phyloP scores from a whole-genome alignment of 78 protist species.

The Isochrysis galbana region DNA sequence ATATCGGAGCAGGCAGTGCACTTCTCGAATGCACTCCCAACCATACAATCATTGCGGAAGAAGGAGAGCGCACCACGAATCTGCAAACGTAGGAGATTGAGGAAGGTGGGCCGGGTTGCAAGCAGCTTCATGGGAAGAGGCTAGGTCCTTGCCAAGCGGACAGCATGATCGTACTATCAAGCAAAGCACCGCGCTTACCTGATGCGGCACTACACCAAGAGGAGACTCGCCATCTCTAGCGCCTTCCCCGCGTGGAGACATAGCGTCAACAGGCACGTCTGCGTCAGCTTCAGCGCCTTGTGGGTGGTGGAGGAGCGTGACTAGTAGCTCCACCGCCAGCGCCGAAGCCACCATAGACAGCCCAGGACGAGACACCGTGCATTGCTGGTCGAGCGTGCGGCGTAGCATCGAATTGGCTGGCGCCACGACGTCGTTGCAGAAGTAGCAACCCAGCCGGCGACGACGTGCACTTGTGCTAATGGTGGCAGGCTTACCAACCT shows the following conservation, averaged over 20 bases:
- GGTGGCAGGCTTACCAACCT: not conserved
- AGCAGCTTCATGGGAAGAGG: not conserved
- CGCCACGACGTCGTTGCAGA: slow-evolving; percentile 95
- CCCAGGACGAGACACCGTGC: slow-evolving; percentile 97
- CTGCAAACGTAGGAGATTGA: not conserved
- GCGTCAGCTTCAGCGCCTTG: slow-evolving; percentile 41
- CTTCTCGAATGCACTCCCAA: slow-evolving; percentile 61
- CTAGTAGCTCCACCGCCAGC: slow-evolving; percentile 86
- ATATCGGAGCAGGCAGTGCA: slow-evolving; percentile 91
- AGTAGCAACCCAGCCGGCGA: slow-evolving; percentile 90
- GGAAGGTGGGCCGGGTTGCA: not conserved
- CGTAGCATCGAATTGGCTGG: slow-evolving; percentile 81
- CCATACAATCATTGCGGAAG: slow-evolving; percentile 50
- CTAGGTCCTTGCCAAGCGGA: slow-evolving; percentile 32
- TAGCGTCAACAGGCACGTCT: slow-evolving; percentile 53
- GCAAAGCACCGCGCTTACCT: slow-evolving; percentile 79
- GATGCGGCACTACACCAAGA: slow-evolving; percentile 76
- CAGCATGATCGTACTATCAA: slow-evolving; percentile 57
- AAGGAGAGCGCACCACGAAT: slow-evolving; percentile 80
- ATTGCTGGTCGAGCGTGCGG: slow-evolving; percentile 97
- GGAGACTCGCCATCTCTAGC: not conserved
- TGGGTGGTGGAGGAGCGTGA: slow-evolving; percentile 84
- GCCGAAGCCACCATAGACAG: slow-evolving; percentile 82
- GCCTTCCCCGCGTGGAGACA: not conserved
- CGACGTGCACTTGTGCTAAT: not conserved